Conservation (phyloP, 352 stramenopile genomes). For the Phytophthora fragariae region DNA sequence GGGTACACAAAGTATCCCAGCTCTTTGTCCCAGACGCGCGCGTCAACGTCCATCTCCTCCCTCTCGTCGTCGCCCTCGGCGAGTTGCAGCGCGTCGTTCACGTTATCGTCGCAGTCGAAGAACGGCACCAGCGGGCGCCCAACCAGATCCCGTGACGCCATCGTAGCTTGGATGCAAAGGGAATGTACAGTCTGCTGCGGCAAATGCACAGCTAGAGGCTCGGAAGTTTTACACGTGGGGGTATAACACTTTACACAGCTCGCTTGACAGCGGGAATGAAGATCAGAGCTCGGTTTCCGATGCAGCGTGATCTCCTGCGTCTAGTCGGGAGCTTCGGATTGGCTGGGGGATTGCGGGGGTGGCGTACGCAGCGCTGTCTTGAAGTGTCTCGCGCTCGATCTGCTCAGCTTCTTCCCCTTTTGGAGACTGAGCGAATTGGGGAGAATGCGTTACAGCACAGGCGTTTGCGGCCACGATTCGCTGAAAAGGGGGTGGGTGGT, state of each 20-base stretch:
- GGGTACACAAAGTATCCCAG: conserved; percentile 89
- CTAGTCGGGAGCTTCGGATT: conserved; percentile 10
- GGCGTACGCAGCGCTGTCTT: conserved; percentile 24
- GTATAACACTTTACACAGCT: conserved; percentile 11
- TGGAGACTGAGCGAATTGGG: conserved; percentile 25
- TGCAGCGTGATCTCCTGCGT: conserved; percentile 16
- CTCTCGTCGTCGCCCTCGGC: conserved; percentile 45
- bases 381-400: conserved; percentile 26
- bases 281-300: conserved; percentile 19
- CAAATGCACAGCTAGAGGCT: conserved; percentile 22
- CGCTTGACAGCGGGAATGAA: conserved; percentile 16
- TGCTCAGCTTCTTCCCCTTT: conserved; percentile 25
- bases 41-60: conserved; percentile 79
- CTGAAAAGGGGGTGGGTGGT: conserved; percentile 18
- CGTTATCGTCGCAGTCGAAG: conserved; percentile 78
- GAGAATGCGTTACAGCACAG: conserved; percentile 24
- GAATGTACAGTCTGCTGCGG: conserved; percentile 31
- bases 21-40: conserved; percentile 85
- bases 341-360: conserved; percentile 4
- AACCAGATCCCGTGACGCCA: conserved; percentile 55
- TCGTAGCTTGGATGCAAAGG: conserved; percentile 25
- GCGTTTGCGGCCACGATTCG: conserved; percentile 19
- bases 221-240: background rate
- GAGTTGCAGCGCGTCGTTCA: conserved; percentile 68
- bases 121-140: conserved; percentile 79